Evolutionary conservation across 306 rosid species (phyloP), one percentile per base, ranked within the genome.

Genomic region (Quercus suber): DNA sequence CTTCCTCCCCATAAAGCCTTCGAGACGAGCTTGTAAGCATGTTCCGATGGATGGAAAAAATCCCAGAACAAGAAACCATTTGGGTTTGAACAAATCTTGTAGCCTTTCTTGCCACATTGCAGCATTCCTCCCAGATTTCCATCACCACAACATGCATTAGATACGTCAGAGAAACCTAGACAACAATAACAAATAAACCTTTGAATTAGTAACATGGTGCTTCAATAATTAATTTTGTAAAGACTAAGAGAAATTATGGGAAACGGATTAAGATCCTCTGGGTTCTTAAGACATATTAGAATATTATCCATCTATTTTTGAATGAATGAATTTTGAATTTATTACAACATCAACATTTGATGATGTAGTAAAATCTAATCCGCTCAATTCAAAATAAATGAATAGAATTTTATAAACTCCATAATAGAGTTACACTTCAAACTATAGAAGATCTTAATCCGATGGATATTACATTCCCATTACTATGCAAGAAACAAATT

Each of bases 1-100:
- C 55, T 55, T 28, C 88, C 90, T 0, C 11, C 70, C 88, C 88
- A 82, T 4, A 84, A 73, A n/a, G 80, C 84, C 75, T 75, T 69
- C 18, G 88, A 56, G 63, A 84, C 21, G 51, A 87, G 78, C 45
- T 70, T 27, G 73, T 87, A 84, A 31, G 84, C 15, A 1, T 71
- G 90, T 28, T 84, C 81, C 0, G 90, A 37, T 25, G 88, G 90
- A 58, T 87, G 83, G 53, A 84, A 82, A 41, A 4, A 79, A 69
- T 87, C 86, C 86, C 88, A 87, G 15, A 84, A 82, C 76, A 87
- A 61, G 67, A 71, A 84, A 19, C 45, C 23, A 68, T 60, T 69
- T 5, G 88, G 87, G 19, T 76, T 74, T 21, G 28, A 1, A 58
- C 88, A 82, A 3, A 74, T 14, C 28, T 74, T 56, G 76, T 73